phyloP scores from a whole-genome alignment of 1,284 basidiomycete genomes.

The Ceratobasidium sp. region DNA sequence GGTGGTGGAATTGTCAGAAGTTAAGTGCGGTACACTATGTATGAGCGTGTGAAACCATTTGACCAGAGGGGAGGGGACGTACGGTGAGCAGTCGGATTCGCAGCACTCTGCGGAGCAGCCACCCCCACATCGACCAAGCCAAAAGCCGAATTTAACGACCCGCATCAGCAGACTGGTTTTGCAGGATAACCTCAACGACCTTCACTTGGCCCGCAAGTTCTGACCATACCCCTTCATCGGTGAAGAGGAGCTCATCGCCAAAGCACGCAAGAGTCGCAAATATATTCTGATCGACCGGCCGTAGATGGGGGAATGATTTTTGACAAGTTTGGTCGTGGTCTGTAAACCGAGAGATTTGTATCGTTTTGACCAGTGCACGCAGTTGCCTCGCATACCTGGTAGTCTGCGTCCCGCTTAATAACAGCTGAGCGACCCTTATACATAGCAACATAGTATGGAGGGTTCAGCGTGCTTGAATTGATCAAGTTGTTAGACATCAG shows the following conservation, averaged over 20 bases:
- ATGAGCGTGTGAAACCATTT: not conserved
- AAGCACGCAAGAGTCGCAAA: not conserved
- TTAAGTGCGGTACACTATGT: not conserved
- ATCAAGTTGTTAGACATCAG: not conserved
- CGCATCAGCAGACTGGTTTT: not conserved
- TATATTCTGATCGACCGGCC: not conserved
- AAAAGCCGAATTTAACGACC: too few relatives aligned
- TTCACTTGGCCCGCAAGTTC: not conserved
- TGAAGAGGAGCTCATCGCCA: not conserved
- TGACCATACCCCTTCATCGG: slow-evolving; percentile 1
- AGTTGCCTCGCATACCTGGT: not conserved
- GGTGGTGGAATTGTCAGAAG: not conserved
- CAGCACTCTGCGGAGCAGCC: too few relatives aligned
- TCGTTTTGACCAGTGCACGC: not conserved
- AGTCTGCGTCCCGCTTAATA: not conserved
- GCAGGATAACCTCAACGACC: not conserved
- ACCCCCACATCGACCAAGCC: too few relatives aligned
- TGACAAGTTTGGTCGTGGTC: too few relatives aligned
- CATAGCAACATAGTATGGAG: slow-evolving; percentile 5
- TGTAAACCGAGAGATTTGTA: not conserved
- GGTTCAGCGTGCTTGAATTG: not conserved
- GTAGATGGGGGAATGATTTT: not conserved
- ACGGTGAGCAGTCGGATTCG: not conserved
- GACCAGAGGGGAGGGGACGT: not conserved
- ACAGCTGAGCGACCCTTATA: not conserved